Evolutionary conservation across 768 basidiomycete genomes (phyloP), one percentile per base, ranked within the genome.

Genomic region (Collybiopsis confluens): DNA sequence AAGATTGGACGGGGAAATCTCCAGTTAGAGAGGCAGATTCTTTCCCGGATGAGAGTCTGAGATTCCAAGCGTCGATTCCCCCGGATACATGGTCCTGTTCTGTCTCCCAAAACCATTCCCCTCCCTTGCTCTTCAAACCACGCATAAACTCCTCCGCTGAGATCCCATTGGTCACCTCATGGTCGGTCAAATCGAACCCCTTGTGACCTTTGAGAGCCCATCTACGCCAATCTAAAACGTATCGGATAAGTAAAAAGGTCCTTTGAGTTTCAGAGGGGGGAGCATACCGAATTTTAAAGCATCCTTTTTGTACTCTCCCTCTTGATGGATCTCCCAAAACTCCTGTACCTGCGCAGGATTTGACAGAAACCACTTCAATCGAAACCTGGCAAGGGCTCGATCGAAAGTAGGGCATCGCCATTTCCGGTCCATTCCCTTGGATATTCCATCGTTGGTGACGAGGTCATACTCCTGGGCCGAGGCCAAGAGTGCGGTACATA

Each of bases 371-470:
- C 76, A 78, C 13, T 69, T 64, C 41, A 71, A 62, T 60, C 70
- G 72, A 56, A 74, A 76, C 51, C 77, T 63, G 24, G 66, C 65
- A 42, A 78, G 57, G 18, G 72, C 70, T 3, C 77, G 62, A 66
- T 78, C 75, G 47, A 78, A 75, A 60, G 62, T 68, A 21, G 66
- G 46, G 55, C 69, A 67, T 44, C 75, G 64, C 76, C 76, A 78
- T n/a, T 44, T 51, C 52, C 62, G 67, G 41, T 68, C 67, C 54
- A 75, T 65, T 2, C 64, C 67, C 24, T 45, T 37, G 26, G 45
- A 30, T 35, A 28, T 21, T 23, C 45, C 46, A 18, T 24, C 53
- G 45, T 36, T 45, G 3, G 23, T 35, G 24, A 30, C 45, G 40
- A 8, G 13, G n/a, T 24, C 40, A 9, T 42, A n/a, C 11, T 61